Conservation (phyloP, 805 yeast genomes). For the Dipodascus geniculatus region DNA sequence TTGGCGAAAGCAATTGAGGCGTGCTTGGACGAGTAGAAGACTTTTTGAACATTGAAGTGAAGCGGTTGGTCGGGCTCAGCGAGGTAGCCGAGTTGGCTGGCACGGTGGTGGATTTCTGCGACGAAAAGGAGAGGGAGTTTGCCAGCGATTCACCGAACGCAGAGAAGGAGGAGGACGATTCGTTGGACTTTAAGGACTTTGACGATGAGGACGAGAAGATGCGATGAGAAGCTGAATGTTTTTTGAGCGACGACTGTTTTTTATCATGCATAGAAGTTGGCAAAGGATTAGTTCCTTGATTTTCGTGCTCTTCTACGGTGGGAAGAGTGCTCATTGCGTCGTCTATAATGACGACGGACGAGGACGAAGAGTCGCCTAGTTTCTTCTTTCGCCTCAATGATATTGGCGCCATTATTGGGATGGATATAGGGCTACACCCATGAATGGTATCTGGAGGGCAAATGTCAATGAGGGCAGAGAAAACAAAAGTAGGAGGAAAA, state of each 20-base stretch:
- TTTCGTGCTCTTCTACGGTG: not conserved
- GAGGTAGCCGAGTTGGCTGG: not conserved
- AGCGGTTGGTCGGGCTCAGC: not conserved
- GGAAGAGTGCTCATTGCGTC: not conserved
- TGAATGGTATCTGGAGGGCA: not conserved
- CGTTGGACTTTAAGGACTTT: not conserved
- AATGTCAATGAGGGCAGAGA: not conserved
- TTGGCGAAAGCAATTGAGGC: not conserved
- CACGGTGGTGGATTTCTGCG: not conserved
- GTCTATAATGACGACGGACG: not conserved
- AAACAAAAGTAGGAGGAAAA: not conserved
- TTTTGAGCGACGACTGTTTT: not conserved
- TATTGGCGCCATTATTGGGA: not conserved
- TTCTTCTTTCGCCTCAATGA: conserved; percentile 1
- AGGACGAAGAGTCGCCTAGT: not conserved
- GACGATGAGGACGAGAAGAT: not conserved
- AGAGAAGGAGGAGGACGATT: not conserved
- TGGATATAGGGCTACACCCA: not conserved
- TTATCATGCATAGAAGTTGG: not conserved
- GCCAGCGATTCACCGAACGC: not conserved
- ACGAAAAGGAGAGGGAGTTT: not conserved
- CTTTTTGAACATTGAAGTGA: not conserved
- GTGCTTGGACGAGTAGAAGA: not conserved
- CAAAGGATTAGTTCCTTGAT: not conserved
- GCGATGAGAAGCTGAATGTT: not conserved